Evolutionary conservation across 2,329 filamentous ascomycete species (phyloP).

Genomic region (Zymoseptoria tritici): DNA sequence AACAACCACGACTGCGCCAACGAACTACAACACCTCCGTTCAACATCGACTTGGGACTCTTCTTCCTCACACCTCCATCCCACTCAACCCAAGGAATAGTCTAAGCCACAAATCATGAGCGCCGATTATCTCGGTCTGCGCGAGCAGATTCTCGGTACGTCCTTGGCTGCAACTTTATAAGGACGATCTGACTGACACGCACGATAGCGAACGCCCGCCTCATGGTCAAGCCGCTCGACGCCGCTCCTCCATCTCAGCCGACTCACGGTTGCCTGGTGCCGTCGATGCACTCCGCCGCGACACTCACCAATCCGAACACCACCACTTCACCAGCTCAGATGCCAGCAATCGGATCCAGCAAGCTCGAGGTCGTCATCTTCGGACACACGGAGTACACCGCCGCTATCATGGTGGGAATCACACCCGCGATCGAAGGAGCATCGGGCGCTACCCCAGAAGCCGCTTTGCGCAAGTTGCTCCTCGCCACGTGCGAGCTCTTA

Average conservation of each 20-base stretch:
- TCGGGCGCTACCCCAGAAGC: constrained; percentile 12
- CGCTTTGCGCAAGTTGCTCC: constrained; percentile 20
- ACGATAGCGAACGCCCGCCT: constrained; percentile 17
- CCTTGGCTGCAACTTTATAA: background rate
- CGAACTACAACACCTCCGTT: background rate
- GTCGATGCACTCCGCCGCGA: background rate
- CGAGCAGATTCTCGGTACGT: constrained; percentile 15
- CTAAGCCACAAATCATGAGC: background rate
- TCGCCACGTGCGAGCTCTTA: constrained; percentile 21
- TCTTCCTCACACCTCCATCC: background rate
- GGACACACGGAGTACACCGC: constrained; percentile 13
- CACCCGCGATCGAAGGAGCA: constrained; percentile 20
- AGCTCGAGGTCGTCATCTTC: constrained; percentile 19
- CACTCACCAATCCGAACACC: background rate
- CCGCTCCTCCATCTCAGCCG: background rate
- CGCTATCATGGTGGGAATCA: constrained; percentile 17
- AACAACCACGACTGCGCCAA: constrained; percentile 1
- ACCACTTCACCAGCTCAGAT: background rate
- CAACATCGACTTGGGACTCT: background rate
- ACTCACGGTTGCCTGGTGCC: background rate
- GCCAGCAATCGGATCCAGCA: background rate
- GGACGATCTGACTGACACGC: constrained; percentile 1
- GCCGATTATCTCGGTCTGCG: constrained; percentile 12
- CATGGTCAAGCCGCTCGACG: constrained; percentile 11
- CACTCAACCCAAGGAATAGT: background rate